These are phyloP conservation scores for Nemania sp. DNA, from an alignment of 2,329 filamentous ascomycete genomes.

Conservation along the genomic window DNA sequence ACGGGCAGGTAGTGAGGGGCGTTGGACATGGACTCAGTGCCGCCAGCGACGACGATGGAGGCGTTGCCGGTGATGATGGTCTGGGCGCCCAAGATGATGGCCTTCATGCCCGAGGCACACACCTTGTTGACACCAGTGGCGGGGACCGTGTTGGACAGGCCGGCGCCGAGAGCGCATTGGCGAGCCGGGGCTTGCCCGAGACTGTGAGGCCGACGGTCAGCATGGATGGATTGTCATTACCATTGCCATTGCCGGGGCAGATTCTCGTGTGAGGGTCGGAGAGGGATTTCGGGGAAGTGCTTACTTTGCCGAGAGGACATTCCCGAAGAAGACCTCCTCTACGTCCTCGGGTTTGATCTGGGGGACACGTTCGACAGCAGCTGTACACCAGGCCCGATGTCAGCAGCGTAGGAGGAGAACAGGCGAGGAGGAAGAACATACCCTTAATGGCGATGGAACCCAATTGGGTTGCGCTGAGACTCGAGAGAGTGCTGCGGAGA, in stretches of 20 bases:
- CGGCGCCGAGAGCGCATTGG: slow-evolving; percentile 89
- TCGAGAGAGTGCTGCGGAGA: slow-evolving; percentile 75
- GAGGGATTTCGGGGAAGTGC: not conserved
- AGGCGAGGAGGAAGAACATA: slow-evolving; percentile 46
- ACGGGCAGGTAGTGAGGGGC: slow-evolving; percentile 91
- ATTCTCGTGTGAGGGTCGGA: not conserved
- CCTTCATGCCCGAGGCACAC: slow-evolving; percentile 93
- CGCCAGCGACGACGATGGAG: slow-evolving; percentile 89
- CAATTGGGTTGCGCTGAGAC: slow-evolving; percentile 82
- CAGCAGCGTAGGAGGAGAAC: not conserved
- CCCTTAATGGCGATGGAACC: slow-evolving; percentile 92
- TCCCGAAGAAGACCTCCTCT: slow-evolving; percentile 97
- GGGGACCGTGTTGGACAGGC: slow-evolving; percentile 77
- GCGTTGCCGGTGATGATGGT: slow-evolving; percentile 98
- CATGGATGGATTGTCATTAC: not conserved
- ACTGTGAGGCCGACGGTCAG: slow-evolving; percentile 51
- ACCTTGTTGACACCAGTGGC: slow-evolving; percentile 99
- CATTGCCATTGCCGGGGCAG: not conserved
- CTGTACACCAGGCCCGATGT: slow-evolving; percentile 43
- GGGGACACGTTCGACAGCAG: slow-evolving; percentile 82
- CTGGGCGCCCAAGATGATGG: slow-evolving; percentile 90
- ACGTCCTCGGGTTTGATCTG: slow-evolving; percentile 87
- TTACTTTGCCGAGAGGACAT: slow-evolving; percentile 95
- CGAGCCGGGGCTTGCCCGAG: slow-evolving; percentile 95
- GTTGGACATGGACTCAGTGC: slow-evolving; percentile 98